Base-by-base conservation (phyloP, 192 early-diverging fungal species). In the Coemansia sp. region DNA sequence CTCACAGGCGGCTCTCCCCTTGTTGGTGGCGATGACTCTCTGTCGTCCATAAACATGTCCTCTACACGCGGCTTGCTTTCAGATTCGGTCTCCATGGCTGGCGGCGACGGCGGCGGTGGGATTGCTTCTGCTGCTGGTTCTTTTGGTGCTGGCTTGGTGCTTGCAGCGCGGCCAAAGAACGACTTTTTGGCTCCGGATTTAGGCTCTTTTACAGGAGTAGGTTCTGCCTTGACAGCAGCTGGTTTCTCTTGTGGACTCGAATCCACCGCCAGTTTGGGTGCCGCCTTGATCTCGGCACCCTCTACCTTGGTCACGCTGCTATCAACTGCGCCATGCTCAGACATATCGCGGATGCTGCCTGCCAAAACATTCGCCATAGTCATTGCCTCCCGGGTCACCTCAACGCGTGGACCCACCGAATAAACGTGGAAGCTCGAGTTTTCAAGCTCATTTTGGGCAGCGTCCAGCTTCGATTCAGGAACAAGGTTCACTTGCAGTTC, bases 31-130 rank as follows among this genome's bases (percentile, higher is more conserved):
- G 39, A 6, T 3, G 39, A 15, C 3, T 40, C 51, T 0, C 23
- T 52, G 46, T 74, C 62, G 30, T 76, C 73, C 37, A 54, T 61
- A 71, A 77, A 77, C 74, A 77, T 77, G 18, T 67, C 68, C 49
- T 77, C 74, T n/a, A 77, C 59, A 6, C 60, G 64, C 21, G 48
- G 55, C 32, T n/a, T 28, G 11, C 26, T 39, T n/a, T 56, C 62
- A 8, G 34, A 2, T 10, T 39, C 20, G 18, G 10, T 10, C 34
- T 23, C 39, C 12, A 23, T 5, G 21, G 18, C 17, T 39, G 30
- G 14, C 28, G 3, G 6, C 34, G n/a, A 12, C 1, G 15, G 7
- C 16, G 34, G 16, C 44, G 14, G 8, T 14, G 47, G n/a, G 3
- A 12, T 49, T 21, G 30, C 15, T 36, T 11, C 51, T 53, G 32